phyloP scores from a whole-genome alignment of 306 rosid species.

The Canavalia gladiata region DNA sequence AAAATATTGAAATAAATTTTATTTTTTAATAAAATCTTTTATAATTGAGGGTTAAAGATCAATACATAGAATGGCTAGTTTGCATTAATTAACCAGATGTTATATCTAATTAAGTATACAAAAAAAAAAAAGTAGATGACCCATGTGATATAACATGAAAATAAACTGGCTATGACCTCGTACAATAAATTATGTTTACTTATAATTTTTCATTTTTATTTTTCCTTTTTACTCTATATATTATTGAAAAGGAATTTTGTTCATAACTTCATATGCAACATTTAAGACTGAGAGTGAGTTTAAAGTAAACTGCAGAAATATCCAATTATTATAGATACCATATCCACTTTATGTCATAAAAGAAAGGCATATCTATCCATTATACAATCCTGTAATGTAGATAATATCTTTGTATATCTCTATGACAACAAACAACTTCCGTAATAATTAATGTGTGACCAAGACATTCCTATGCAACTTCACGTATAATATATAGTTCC shows the following conservation, averaged over 20 bases:
- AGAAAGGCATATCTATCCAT: conserved; percentile 37
- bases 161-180: background rate
- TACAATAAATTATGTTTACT: background rate
- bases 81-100: background rate
- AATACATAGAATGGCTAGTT: no score
- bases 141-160: background rate
- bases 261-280: background rate
- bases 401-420: conserved; percentile 10
- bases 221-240: background rate
- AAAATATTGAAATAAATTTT: no score
- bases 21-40: no score
- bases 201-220: background rate
- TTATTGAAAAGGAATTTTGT: conserved; percentile 11
- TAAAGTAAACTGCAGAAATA: conserved; percentile 30
- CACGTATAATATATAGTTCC: conserved; percentile 5
- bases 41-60: no score
- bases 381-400: conserved; percentile 5
- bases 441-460: conserved; percentile 22
- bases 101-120: background rate
- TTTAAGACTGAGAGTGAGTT: background rate
- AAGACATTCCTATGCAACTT: conserved; percentile 39
- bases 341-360: conserved; percentile 19
- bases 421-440: conserved; percentile 1
- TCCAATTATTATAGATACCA: conserved; percentile 14
- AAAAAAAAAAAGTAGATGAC: background rate